Evolutionary conservation across 1,284 basidiomycete genomes (phyloP), one percentile per base, ranked within the genome.

Genomic region (Boletus mariae): DNA sequence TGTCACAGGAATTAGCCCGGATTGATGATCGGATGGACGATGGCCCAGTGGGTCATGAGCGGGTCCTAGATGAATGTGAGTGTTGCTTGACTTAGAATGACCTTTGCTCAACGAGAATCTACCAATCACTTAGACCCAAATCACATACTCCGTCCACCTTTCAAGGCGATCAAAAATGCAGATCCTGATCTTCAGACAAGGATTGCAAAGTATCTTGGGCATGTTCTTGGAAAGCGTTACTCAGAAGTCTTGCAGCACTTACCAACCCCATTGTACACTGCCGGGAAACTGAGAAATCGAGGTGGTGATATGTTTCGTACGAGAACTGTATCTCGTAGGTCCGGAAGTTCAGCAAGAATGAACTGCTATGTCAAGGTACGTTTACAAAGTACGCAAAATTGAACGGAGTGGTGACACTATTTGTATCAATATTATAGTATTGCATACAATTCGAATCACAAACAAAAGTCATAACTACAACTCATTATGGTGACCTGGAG

Each of bases 91-190:
- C 38, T 41, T 29, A 6, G 23, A 26, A 45, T 12, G 15, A 29
- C 15, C 3, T 17, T 17, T 17, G 17, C 17, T 17, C 17, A 17
- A 17, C 17, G 17, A 17, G 17, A 17, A 17, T 17, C 17, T 17
- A 17, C 17, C 17, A 17, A 17, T 17, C 17, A 17, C 17, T 17
- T 17, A 17, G 17, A 17, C 17, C 17, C 17, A 17, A 17, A 55
- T 23, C 25, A 55, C 35, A 15, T 55, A 3, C 25, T 55, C 13
- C 46, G 11, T 6, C 53, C 31, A 8, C 53, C 49, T 20, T 55
- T 40, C 35, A 55, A 45, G 17, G 17, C 17, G 17, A 17, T 17
- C 28, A 45, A 20, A 11, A 25, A 8, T 10, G 20, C 8, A 25
- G 38, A 41, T 41, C 20, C 28, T 29, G 9, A 8, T 15, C 20